Evolutionary conservation across 1,139 yeast species (phyloP).

Genomic region (Debaryomycetaceae sp.): DNA sequence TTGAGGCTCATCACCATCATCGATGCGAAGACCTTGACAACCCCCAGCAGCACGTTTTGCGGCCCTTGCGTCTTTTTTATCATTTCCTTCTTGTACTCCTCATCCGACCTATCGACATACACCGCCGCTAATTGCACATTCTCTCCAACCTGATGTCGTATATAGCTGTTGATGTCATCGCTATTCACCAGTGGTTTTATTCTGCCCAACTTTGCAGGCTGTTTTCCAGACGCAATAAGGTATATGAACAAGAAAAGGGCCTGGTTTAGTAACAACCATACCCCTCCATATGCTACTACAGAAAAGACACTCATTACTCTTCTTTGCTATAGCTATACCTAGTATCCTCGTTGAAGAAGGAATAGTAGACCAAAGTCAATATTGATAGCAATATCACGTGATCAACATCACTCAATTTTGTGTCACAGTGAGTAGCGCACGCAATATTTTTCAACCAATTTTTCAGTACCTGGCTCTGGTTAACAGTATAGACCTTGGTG

Average conservation of each 20-base stretch:
- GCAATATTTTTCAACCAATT: not conserved
- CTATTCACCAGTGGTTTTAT: not conserved
- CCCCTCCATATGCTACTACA: not conserved
- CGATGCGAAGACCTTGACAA: conserved; percentile 18
- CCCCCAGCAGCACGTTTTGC: not conserved
- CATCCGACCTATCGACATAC: not conserved
- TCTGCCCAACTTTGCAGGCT: not conserved
- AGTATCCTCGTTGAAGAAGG: too few species aligned
- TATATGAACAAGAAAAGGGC: not conserved
- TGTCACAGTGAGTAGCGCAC: conserved; percentile 1
- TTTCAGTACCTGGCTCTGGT: not conserved
- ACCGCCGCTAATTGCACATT: not conserved
- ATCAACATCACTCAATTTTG: not conserved
- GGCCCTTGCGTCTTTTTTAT: not conserved
- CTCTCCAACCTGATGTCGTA: not conserved
- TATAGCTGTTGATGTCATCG: not conserved
- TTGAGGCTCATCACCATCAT: conserved; percentile 31
- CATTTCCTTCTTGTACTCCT: not conserved
- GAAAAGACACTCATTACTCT: not conserved
- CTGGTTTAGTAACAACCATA: not conserved
- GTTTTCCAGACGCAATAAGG: not conserved
- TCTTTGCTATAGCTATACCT: too few species aligned
- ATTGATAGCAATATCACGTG: conserved; percentile 1
- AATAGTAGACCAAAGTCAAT: too few species aligned
- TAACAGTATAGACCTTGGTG: too few species aligned